phyloP scores from a whole-genome alignment of 768 basidiomycete species.

The Rubroboletus satanas region DNA sequence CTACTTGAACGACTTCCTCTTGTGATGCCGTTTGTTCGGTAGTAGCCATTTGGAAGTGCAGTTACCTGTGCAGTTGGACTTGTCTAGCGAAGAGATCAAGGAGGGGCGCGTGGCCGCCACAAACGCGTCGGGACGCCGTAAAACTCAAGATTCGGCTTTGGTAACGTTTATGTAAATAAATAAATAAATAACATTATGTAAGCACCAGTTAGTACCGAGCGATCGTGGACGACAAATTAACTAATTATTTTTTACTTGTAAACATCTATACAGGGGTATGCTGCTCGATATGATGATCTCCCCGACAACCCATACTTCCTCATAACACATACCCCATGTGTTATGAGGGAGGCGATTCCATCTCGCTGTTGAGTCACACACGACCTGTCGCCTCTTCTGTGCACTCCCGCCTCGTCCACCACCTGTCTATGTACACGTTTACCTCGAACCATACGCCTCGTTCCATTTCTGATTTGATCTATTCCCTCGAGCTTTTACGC shows the following conservation, averaged over 20 bases:
- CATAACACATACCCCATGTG: too few relatives aligned
- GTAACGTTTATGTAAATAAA: neutral
- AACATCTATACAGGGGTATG: too few relatives aligned
- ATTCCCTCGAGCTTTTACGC: neutral
- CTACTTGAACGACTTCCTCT: slow-evolving; percentile 5
- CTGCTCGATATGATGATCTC: too few relatives aligned
- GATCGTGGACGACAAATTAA: too few relatives aligned
- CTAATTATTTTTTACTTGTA: too few relatives aligned
- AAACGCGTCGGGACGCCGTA: neutral
- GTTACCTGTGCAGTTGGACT: neutral
- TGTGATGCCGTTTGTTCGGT: slow-evolving; percentile 5
- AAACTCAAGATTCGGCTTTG: neutral
- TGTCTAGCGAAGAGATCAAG: neutral
- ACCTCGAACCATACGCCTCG: slow-evolving; percentile 6
- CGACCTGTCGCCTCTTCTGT: slow-evolving; percentile 10
- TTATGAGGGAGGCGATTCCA: too few relatives aligned
- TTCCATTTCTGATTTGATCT: slow-evolving; percentile 6
- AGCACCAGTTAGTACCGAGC: too few relatives aligned
- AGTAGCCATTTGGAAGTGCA: slow-evolving; percentile 9
- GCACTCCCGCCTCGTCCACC: slow-evolving; percentile 15
- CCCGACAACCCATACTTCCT: too few relatives aligned
- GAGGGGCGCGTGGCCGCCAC: slow-evolving; percentile 1
- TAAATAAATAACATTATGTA: too few relatives aligned
- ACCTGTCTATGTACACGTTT: neutral
- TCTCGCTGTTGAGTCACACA: too few relatives aligned